Base-by-base conservation (phyloP, 306 rosid genomes). In the Vigna trinervia region DNA sequence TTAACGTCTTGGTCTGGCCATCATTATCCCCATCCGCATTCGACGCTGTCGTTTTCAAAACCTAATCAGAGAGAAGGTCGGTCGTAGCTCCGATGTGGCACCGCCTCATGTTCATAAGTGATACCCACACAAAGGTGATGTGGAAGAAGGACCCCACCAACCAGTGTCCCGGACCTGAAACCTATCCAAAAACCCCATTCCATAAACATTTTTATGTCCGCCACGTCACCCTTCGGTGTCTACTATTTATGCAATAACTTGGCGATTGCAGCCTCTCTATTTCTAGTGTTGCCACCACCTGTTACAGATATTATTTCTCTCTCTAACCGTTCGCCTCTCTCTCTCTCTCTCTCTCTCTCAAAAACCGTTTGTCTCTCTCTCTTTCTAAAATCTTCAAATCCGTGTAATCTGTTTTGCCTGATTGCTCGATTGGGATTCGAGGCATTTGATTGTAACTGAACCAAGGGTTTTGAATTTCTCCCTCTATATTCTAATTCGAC, bases 151-250 rank as follows among this genome's bases (percentile, higher is more conserved):
- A 71, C 79, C 85, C 82, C 69, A 30, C 80, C 43, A 60, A 79
- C 69, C 69, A 58, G 39, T 48, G 41, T 20, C 50, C 59, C 76
- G 97, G 93, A 91, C 68, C 81, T 85, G 73, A 90, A 87, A 69
- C 64, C 14, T 41, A 53, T 62, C 41, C 64, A 65, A 45, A 85
- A 86, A 75, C 26, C 63, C 26, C 61, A 67, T 57, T 56, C 14
- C 10, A 82, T 30, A 70, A 50, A 26, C 61, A 30, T 41, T 84
- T 86, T 91, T 81, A 86, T 19, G 85, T 91, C 98, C 98, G 94
- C 78, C 82, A 77, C 64, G 85, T 80, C 82, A 77, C 58, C 52
- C 8, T 59, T 3, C 36, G 17, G 14, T 54, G 23, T 52, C 73
- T 17, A 7, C 84, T 85, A 85, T 79, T 75, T 75, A 82, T 75